A percentile compares a stretch with the other conserved stretches of the same genome.
These are phyloP conservation scores for Trametes cinnabarina DNA, from an alignment of 768 basidiomycete species.

Conservation along the genomic window DNA sequence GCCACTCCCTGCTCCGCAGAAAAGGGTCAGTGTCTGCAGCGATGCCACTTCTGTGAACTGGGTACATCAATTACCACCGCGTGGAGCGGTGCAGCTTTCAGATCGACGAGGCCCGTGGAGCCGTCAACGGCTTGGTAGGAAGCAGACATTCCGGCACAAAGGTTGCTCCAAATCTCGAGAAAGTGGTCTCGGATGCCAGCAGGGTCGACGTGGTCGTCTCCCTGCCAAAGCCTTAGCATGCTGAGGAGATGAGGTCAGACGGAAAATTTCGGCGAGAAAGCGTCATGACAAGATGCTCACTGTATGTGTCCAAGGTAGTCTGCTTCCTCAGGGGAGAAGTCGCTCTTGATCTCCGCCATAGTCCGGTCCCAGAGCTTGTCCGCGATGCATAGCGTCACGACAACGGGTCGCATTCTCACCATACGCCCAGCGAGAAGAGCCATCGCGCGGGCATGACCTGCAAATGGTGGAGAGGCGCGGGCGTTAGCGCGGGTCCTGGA, in stretches of 20 bases:
- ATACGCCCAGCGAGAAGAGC: conserved; percentile 12
- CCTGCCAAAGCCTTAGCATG: not conserved
- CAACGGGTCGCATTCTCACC: not conserved
- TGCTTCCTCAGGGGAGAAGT: not conserved
- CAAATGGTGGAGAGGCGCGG: not conserved
- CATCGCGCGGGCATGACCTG: conserved; percentile 15
- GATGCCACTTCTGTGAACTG: not conserved
- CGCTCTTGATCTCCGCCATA: conserved; percentile 4
- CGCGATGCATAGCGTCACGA: conserved; percentile 11
- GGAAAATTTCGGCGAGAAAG: not conserved
- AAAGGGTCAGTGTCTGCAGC: not conserved
- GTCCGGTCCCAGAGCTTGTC: conserved; percentile 4
- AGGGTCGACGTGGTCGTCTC: not conserved
- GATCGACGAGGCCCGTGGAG: no score
- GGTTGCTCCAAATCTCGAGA: not conserved
- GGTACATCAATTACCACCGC: not conserved
- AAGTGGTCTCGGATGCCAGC: not conserved
- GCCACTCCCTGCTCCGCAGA: not conserved
- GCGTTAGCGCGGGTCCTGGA: no score
- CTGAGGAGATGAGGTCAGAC: not conserved
- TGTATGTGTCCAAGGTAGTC: not conserved
- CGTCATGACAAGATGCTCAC: not conserved
- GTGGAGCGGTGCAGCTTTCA: not conserved
- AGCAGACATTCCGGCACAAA: not conserved
- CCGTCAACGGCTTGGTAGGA: not conserved